Evolutionary conservation across 805 yeast genomes (phyloP), one percentile per base, ranked within the genome.

Genomic region (Saccharomycopsis fermentans): DNA sequence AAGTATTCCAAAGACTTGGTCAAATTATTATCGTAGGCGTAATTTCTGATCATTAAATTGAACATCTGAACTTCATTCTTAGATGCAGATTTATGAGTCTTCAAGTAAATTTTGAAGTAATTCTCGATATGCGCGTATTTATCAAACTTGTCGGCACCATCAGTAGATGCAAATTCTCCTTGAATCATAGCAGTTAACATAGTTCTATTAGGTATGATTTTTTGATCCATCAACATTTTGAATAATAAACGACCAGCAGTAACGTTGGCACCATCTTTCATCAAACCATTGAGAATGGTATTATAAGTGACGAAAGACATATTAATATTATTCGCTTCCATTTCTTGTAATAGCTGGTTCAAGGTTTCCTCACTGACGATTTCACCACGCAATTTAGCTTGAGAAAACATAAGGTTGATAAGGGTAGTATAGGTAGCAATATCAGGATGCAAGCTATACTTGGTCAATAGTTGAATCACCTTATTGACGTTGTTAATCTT

Each of bases 401-500:
- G 58, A 66, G 80, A 81, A 70, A 84, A 74, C 62, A 77, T 73
- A 56, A 77, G 69, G 64, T 84, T 83, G 56, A 84, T 74, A 26
- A 84, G 70, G 37, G 79, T 77, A 3, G 90, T 78, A 69, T 81
- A 81, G 1, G 91, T 84, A 17, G 81, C 81, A 52, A 81, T 74
- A 66, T 83, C 87, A 29, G 86, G 85, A 39, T 73, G 65, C 26
- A 84, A 68, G 2, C 71, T 67, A 27, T 71, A 59, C 35, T 67
- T 67, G 43, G 65, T 67, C 81, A 83, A 77, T 59, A 72, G 71
- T 36, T 75, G 71, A 48, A 85, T 68, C 14, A 80, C 72, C n/a
- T 72, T 74, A n/a, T 73, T 72, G 3, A 84, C 84, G 53, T 73
- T 73, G 34, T 72, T 74, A 60, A 67, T 67, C 21, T 81, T 73